phyloP scores from a whole-genome alignment of 768 basidiomycete genomes.

The Crassisporium funariophilum region DNA sequence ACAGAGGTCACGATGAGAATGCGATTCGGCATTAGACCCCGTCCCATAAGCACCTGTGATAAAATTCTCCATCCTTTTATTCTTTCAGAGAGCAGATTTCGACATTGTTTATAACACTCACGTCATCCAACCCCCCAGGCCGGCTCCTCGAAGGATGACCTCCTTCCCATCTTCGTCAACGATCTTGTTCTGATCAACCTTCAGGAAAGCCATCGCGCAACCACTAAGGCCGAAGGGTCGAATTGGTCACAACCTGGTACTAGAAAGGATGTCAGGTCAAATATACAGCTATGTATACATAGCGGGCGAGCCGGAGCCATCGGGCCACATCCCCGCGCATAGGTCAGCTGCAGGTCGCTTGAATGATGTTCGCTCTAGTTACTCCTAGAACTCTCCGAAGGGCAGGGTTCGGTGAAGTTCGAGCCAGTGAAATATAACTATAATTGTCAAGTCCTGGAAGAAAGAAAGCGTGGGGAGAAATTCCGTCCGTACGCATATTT shows the following conservation, averaged over 20 bases:
- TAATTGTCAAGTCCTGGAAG: no score
- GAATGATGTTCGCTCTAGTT: background rate
- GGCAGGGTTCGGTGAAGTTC: no score
- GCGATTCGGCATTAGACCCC: background rate
- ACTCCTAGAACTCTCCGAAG: background rate
- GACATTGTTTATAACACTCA: slow-evolving; percentile 34
- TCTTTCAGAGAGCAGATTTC: slow-evolving; percentile 1
- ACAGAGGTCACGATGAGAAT: background rate
- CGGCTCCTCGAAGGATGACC: slow-evolving; percentile 68
- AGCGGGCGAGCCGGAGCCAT: no score
- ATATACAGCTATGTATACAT: background rate
- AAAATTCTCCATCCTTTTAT: slow-evolving; percentile 84
- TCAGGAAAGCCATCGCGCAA: slow-evolving; percentile 49
- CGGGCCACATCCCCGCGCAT: no score
- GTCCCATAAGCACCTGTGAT: slow-evolving; percentile 49
- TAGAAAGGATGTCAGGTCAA: background rate
- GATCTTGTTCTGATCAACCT: slow-evolving; percentile 59
- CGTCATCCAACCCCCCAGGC: slow-evolving; percentile 85
- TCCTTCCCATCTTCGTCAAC: slow-evolving; percentile 57
- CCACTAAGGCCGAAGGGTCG: slow-evolving; percentile 4
- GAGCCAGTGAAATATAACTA: no score
- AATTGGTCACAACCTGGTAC: background rate
- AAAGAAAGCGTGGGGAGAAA: no score
- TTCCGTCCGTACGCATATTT: no score
- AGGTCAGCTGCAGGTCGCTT: background rate